Evolutionary conservation across 768 basidiomycete species (phyloP).

Genomic region (Rhizopogon salebrosus): DNA sequence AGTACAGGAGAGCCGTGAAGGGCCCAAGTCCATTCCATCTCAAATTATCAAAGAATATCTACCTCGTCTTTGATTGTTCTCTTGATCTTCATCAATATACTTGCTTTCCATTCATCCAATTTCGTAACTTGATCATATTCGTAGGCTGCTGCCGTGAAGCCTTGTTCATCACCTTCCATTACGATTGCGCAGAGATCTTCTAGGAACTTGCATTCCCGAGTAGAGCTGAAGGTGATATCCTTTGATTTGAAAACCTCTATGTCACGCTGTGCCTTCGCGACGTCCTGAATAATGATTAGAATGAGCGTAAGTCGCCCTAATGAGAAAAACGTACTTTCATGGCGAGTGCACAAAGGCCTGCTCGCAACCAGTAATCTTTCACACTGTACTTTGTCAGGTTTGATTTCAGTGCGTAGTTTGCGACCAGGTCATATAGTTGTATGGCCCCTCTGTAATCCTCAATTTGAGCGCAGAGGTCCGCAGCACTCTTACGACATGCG

Average conservation of each 20-base stretch:
- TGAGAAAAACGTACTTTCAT: constrained; percentile 59
- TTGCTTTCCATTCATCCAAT: constrained; percentile 96
- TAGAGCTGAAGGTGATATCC: constrained; percentile 81
- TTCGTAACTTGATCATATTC: constrained; percentile 91
- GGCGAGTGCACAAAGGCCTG: constrained; percentile 84
- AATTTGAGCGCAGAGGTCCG: constrained; percentile 88
- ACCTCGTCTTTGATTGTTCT: constrained; percentile 62
- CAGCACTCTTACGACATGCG: constrained; percentile 93
- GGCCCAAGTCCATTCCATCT: background rate
- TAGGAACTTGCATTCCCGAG: constrained; percentile 90
- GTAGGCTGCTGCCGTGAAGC: constrained; percentile 78
- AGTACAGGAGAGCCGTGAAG: background rate
- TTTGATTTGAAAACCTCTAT: constrained; percentile 71
- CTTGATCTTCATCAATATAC: constrained; percentile 87
- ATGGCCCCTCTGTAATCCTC: constrained; percentile 85
- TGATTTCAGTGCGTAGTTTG: constrained; percentile 72
- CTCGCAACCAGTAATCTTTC: constrained; percentile 93
- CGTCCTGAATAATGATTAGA: constrained; percentile 53
- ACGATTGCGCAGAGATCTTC: constrained; percentile 73
- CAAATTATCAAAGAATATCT: constrained; percentile 18
- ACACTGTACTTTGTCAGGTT: constrained; percentile 96
- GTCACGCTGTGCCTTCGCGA: constrained; percentile 77
- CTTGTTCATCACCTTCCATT: constrained; percentile 63
- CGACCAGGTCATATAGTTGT: constrained; percentile 85
- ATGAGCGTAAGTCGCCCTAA: background rate